Conservation (phyloP, 2,329 filamentous ascomycete species). For the Microsporum canis region DNA sequence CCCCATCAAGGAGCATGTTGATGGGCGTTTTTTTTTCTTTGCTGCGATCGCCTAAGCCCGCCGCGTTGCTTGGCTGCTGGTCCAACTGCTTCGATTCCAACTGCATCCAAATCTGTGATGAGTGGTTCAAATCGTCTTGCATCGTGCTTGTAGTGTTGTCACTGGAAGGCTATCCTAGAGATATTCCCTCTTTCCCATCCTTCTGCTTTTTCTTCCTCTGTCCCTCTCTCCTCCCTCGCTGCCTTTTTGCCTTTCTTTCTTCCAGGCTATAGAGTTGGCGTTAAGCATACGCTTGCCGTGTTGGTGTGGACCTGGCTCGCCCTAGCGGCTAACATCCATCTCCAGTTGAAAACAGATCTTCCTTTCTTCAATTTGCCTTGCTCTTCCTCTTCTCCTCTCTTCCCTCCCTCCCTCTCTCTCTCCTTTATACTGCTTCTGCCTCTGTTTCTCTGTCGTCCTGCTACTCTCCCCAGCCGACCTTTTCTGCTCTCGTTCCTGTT, state of each 20-base stretch:
- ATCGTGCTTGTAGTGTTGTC: not conserved
- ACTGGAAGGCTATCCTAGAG: not conserved
- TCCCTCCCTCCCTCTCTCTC: not conserved
- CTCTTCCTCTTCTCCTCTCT: not conserved
- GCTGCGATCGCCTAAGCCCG: not conserved
- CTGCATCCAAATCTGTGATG: not conserved
- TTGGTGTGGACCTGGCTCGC: constrained; percentile 1
- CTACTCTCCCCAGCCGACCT: not conserved
- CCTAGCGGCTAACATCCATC: constrained; percentile 3
- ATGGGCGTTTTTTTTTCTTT: not conserved
- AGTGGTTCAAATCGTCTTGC: not conserved
- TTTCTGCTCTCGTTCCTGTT: not conserved
- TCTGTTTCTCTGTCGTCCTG: not conserved
- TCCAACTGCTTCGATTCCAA: constrained; percentile 1
- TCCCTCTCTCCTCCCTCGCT: not conserved
- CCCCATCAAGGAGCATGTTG: constrained; percentile 3
- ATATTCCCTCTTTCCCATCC: not conserved
- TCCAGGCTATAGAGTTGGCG: constrained; percentile 2
- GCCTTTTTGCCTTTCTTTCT: not conserved
- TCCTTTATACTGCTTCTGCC: not conserved
- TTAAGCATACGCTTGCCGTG: constrained; percentile 4
- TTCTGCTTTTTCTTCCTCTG: not conserved
- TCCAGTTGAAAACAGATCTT: constrained; percentile 3
- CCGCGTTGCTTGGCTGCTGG: constrained; percentile 3
- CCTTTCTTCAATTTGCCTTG: constrained; percentile 8